phyloP scores from a whole-genome alignment of 306 rosid genomes.

The Gleditsia sinensis region DNA sequence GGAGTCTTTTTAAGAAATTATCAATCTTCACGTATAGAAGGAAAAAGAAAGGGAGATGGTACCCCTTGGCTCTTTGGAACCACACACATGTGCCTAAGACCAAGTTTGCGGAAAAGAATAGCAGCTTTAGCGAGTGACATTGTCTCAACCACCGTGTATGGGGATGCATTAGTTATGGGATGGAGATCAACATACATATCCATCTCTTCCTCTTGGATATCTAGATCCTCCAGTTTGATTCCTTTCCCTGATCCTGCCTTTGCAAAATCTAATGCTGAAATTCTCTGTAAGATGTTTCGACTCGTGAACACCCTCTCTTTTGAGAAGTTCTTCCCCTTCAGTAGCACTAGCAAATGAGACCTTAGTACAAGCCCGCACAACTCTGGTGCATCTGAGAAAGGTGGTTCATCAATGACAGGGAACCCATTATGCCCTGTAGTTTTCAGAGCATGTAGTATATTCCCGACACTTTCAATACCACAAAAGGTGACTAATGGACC shows the following conservation, averaged over 20 bases:
- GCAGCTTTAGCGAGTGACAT: slow-evolving; percentile 94
- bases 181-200: slow-evolving; percentile 89
- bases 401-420: slow-evolving; percentile 93
- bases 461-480: slow-evolving; percentile 73
- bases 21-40: too few relatives aligned
- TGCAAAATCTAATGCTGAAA: slow-evolving; percentile 68
- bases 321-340: slow-evolving; percentile 65
- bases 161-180: slow-evolving; percentile 74
- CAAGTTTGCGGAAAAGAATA: slow-evolving; percentile 72
- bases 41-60: slow-evolving; percentile 24
- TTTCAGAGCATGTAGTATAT: slow-evolving; percentile 59
- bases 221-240: slow-evolving; percentile 69
- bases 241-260: slow-evolving; percentile 91
- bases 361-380: slow-evolving; percentile 83
- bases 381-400: slow-evolving; percentile 63
- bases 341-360: slow-evolving; percentile 85
- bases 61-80: slow-evolving; percentile 85
- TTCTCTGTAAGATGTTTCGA: slow-evolving; percentile 34
- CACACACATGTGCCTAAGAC: slow-evolving; percentile 84
- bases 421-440: slow-evolving; percentile 82
- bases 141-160: slow-evolving; percentile 85
- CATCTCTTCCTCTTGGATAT: slow-evolving; percentile 72
- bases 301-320: slow-evolving; percentile 41
- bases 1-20: too few relatives aligned
- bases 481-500: slow-evolving; percentile 75